These are phyloP conservation scores for Williopsis jadinii DNA, from an alignment of 1,139 yeast genomes.

Conservation along the genomic window DNA sequence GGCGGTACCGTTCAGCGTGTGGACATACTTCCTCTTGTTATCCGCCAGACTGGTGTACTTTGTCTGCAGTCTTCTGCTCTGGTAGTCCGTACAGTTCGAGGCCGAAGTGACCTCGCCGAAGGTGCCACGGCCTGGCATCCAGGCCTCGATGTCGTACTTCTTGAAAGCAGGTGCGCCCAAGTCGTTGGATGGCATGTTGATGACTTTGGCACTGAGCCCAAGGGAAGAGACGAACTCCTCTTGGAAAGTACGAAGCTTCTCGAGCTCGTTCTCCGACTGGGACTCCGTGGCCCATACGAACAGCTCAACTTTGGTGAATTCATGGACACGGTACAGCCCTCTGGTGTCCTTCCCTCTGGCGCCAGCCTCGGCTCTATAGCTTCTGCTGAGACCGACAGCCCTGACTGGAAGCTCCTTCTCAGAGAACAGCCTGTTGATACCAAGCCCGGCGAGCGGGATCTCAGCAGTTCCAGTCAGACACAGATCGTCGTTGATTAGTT, in stretches of 20 bases:
- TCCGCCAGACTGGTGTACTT: slow-evolving; percentile 33
- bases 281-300: slow-evolving; percentile 65
- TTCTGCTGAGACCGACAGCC: slow-evolving; percentile 77
- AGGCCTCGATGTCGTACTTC: slow-evolving; percentile 91
- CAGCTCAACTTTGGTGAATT: slow-evolving; percentile 93
- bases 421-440: slow-evolving; percentile 33
- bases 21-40: slow-evolving; percentile 45
- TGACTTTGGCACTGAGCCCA: slow-evolving; percentile 74
- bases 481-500: slow-evolving; percentile 42
- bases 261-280: slow-evolving; percentile 44
- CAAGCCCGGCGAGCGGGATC: slow-evolving; percentile 82
- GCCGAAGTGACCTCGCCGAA: slow-evolving; percentile 95
- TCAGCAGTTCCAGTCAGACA: slow-evolving; percentile 95
- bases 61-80: slow-evolving; percentile 75
- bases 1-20: slow-evolving; percentile 93
- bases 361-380: slow-evolving; percentile 96
- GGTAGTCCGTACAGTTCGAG: slow-evolving; percentile 91
- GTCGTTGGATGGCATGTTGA: slow-evolving; percentile 87
- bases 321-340: slow-evolving; percentile 93
- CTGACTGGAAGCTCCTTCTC: slow-evolving; percentile 41
- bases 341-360: slow-evolving; percentile 90
- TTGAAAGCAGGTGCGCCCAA: slow-evolving; percentile 90
- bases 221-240: slow-evolving; percentile 53
- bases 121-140: slow-evolving; percentile 94
- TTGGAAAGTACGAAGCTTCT: slow-evolving; percentile 59